Base-by-base conservation (phyloP, 2,329 filamentous ascomycete species). In the Cladosporium oxysporum region DNA sequence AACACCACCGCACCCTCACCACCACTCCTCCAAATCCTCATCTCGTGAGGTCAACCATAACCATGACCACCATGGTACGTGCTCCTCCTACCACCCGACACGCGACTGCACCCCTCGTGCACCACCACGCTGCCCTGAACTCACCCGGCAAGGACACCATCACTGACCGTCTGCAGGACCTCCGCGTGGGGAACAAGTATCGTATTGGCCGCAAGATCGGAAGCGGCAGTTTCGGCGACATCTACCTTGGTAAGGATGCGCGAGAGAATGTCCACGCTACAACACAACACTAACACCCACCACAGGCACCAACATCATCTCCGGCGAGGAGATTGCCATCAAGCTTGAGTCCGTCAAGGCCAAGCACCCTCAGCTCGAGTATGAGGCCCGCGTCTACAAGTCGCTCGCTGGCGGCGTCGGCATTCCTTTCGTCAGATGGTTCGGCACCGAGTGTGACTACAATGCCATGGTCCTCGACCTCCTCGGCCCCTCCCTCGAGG, bases 311-410 rank as follows among this genome's bases (percentile, higher is more conserved):
- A 98, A 99, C 85, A 98, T 99, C 83, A 98, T 98, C 81, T 98
- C 95, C 5, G 95, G 95, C 69, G 95, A 99, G 81, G 95, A 99
- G 82, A 98, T 99, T 75, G 95, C 95, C 79, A 99, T 99, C 85
- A 99, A 99, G 85, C 92, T 99, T 68, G 95, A 99, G 83, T 96
- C 92, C 71, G 94, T 98, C 83, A 99, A 99, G 87, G 94, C 95
- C 79, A 98, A 99, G 87, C 95, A 98, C 81, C 95, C 95, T 66
- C 95, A 98, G 82, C 89, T 99, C 69, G 95, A 98, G 82, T 98
- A 98, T 85, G 95, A 99, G 82, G 95, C 95, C 66, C 92, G 94
- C 74, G 94, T 98, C 75, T 94, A 89, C 85, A 90, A 90, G 77
- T 89, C 87, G 28, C 91, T 99, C 62, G 95, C 95, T 65, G 95